These are phyloP conservation scores for Pinus albicaulis DNA, from an alignment of 75 land plant species.

Conservation along the genomic window DNA sequence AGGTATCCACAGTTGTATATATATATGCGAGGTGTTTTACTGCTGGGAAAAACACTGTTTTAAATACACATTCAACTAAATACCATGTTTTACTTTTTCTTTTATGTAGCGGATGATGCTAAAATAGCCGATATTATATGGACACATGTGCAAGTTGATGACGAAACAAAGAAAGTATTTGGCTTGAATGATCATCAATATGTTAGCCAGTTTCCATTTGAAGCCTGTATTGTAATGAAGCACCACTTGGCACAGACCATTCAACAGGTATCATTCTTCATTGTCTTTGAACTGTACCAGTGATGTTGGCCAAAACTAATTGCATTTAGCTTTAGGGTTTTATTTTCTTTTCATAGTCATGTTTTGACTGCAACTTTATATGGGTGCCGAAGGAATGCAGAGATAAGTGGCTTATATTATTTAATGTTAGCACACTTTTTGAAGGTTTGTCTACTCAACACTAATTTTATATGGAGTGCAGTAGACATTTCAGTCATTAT, in stretches of 20 bases:
- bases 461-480: background rate
- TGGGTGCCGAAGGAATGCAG: background rate
- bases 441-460: background rate
- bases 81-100: background rate
- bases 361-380: background rate
- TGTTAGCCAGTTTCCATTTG: conserved; percentile 92
- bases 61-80: background rate
- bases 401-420: too few relatives aligned
- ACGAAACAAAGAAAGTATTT: conserved; percentile 59
- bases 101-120: conserved; percentile 68
- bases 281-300: background rate
- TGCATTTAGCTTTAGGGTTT: background rate
- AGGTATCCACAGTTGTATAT: background rate
- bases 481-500: background rate
- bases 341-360: background rate
- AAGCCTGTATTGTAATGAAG: conserved; percentile 97
- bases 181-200: conserved; percentile 78
- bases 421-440: background rate
- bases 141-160: conserved; percentile 87
- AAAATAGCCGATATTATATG: conserved; percentile 87
- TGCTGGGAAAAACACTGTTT: background rate
- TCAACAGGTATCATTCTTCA: conserved; percentile 53
- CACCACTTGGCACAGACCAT: conserved; percentile 94
- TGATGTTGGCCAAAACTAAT: background rate
- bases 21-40: background rate